These are phyloP conservation scores for Ustilago xerochloae DNA, from an alignment of 1,284 basidiomycete genomes.

Conservation along the genomic window DNA sequence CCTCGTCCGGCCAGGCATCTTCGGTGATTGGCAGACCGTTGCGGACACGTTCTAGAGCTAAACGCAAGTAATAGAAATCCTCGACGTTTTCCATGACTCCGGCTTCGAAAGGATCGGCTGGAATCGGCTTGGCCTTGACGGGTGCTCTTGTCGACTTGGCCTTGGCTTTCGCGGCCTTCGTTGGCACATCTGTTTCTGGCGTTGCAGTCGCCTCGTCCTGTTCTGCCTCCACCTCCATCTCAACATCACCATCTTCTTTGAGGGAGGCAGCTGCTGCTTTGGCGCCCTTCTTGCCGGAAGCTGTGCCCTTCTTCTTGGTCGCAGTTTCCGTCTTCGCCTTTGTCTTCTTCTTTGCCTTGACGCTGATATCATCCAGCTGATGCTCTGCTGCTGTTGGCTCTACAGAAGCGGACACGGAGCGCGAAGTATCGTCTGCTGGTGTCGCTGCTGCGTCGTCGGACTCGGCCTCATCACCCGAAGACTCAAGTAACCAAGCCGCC, in stretches of 20 bases:
- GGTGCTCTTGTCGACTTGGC: slow-evolving; percentile 20
- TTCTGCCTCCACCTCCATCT: slow-evolving; percentile 18
- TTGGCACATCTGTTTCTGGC: slow-evolving; percentile 4
- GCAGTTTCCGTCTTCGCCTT: slow-evolving; percentile 14
- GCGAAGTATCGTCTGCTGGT: slow-evolving; percentile 11
- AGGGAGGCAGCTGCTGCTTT: slow-evolving; percentile 1
- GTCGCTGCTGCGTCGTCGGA: slow-evolving; percentile 21
- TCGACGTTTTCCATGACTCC: slow-evolving; percentile 86
- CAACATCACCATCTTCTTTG: slow-evolving; percentile 3
- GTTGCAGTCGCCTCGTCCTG: slow-evolving; percentile 20
- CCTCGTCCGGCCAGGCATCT: slow-evolving; percentile 26
- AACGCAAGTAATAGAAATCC: slow-evolving; percentile 84
- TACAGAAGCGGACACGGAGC: slow-evolving; percentile 31
- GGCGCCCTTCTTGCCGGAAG: slow-evolving; percentile 20
- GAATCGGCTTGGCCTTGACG: slow-evolving; percentile 24
- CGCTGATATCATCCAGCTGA: background rate
- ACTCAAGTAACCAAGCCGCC: slow-evolving; percentile 17
- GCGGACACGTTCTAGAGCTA: slow-evolving; percentile 72
- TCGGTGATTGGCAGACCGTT: slow-evolving; percentile 47
- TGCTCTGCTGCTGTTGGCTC: slow-evolving; percentile 17
- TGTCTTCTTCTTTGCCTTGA: slow-evolving; percentile 20
- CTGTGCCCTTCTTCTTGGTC: slow-evolving; percentile 10
- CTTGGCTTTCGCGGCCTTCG: slow-evolving; percentile 12
- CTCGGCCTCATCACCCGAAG: slow-evolving; percentile 23
- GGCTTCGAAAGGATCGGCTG: slow-evolving; percentile 72